Evolutionary conservation across 345 rosid genomes (phyloP), one percentile per base, ranked within the genome.

Genomic region (Populus nigra): DNA sequence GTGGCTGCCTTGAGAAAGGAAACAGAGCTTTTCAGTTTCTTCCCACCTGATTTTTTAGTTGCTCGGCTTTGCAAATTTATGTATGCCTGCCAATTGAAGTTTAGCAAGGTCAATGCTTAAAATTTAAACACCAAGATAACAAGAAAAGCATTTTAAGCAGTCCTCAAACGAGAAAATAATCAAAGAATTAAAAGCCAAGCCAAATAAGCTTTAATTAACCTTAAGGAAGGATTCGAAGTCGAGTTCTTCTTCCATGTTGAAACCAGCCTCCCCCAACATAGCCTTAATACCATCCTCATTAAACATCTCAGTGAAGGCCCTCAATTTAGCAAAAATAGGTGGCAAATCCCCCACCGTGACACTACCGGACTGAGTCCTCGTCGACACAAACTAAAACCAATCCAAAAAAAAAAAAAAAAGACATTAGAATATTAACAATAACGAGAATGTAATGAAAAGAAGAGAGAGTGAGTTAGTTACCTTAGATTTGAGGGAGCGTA

Each of bases 401-500:
- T 47, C 23, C 15, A 70, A 63, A 72, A 43, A 33, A 1, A 25
- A 25, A 72, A 35, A 1, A 25, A n/a, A 65, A 70, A 25, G 3
- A n/a, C 49, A 71, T 9, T 23, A 36, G 27, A 72, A 69, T 50
- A 39, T 50, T 25, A 13, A 50, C 4, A 25, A 45, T 5, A 41
- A 55, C 1, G 16, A 1, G 9, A 73, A 20, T 23, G 49, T 39
- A 61, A 47, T 47, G 57, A 27, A 16, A 73, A 77, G 16, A 65
- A 68, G 36, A 16, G 49, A 45, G 50, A 47, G 50, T 13, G 12
- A 13, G 15, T 61, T 10, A n/a, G 29, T 82, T 73, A 93, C 99
- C 94, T 89, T 90, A 69, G 99, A 91, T 86, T 96, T 96, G 63
- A 96, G 97, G 61, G 95, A 88, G 17, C 98, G 98, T 22, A 94